phyloP scores from a whole-genome alignment of 192 early-diverging fungal genomes.

The Physocladia obscura region DNA sequence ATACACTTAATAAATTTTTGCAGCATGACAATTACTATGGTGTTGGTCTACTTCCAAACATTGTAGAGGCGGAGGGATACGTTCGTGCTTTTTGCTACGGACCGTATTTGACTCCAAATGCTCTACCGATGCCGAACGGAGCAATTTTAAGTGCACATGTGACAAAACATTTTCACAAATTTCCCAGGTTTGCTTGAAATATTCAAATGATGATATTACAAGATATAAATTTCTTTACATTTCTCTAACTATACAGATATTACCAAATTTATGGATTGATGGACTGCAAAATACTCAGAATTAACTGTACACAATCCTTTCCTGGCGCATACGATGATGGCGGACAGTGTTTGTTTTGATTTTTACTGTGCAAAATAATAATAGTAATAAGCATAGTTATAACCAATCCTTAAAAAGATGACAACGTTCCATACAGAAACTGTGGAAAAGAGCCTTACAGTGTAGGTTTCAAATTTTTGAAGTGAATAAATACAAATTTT shows the following conservation, averaged over 20 bases:
- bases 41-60: conserved; percentile 14
- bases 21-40: conserved; percentile 25
- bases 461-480: conserved; percentile 18
- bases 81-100: conserved; percentile 36
- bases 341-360: conserved; percentile 31
- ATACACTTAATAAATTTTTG: neutral
- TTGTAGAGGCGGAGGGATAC: conserved; percentile 37
- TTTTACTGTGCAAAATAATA: neutral
- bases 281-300: conserved; percentile 28
- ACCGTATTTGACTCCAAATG: conserved; percentile 20
- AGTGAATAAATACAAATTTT: conserved; percentile 17
- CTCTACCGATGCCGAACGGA: conserved; percentile 2
- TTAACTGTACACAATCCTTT: conserved; percentile 20
- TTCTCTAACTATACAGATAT: no score
- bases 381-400: neutral
- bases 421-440: conserved; percentile 23
- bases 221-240: no score
- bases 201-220: neutral
- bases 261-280: conserved; percentile 28
- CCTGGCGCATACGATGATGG: conserved; percentile 33
- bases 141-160: conserved; percentile 31
- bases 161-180: neutral
- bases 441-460: conserved; percentile 45
- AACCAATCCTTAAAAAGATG: conserved; percentile 10
- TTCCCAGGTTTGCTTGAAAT: neutral